These are phyloP conservation scores for Fusarium palustre DNA, from an alignment of 2,329 filamentous ascomycete species.

Conservation along the genomic window DNA sequence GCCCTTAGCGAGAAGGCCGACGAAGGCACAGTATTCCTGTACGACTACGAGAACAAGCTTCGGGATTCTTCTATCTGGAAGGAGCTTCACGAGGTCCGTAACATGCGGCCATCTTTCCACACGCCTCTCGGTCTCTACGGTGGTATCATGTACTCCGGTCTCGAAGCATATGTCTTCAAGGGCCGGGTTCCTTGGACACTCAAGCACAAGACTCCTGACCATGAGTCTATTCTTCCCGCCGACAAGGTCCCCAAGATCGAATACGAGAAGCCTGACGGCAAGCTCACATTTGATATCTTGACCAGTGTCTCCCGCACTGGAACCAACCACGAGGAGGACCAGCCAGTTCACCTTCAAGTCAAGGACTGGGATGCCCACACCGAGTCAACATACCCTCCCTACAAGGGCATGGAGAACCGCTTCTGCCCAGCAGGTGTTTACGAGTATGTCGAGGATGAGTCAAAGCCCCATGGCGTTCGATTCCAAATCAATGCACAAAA, in stretches of 20 bases:
- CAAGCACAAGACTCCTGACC: conserved; percentile 82
- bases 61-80: conserved; percentile 91
- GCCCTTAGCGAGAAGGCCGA: conserved; percentile 71
- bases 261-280: conserved; percentile 95
- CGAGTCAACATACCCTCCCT: conserved; percentile 83
- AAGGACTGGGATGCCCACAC: conserved; percentile 95
- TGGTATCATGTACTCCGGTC: conserved; percentile 89
- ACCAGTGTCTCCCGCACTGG: conserved; percentile 95
- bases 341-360: conserved; percentile 95
- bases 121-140: conserved; percentile 87
- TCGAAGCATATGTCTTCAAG: conserved; percentile 89
- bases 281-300: conserved; percentile 94
- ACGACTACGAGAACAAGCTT: conserved; percentile 91
- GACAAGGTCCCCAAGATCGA: conserved; percentile 88
- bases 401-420: conserved; percentile 92
- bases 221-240: conserved; percentile 82
- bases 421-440: conserved; percentile 99
- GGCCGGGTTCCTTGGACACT: conserved; percentile 93
- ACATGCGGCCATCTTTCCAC: conserved; percentile 97
- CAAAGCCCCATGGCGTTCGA: conserved; percentile 86
- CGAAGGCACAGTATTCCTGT: conserved; percentile 85
- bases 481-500: conserved; percentile 99
- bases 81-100: conserved; percentile 93
- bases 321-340: conserved; percentile 98
- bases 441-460: conserved; percentile 94